Base-by-base conservation (phyloP, 1,284 basidiomycete genomes). In the Neotropicomus parvogracilis region DNA sequence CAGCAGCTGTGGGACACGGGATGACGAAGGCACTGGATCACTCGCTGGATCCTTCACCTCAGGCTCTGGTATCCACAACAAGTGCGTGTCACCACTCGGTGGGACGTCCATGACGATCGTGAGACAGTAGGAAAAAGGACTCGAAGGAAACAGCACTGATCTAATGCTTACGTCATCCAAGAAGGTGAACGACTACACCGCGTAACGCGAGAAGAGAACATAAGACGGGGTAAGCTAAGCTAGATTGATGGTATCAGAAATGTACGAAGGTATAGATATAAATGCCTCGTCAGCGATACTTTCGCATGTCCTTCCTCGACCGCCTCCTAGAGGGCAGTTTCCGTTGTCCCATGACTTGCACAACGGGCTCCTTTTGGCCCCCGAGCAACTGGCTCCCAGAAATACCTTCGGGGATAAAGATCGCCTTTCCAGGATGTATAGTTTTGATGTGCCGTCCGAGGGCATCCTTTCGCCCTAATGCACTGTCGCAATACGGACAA, bases 1-100 rank as follows among this genome's bases (percentile, higher is more conserved):
- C 24, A 77, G 65, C 16, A 77, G 44, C 29, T 68, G 57, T 6
- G 65, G 59, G 6, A 44, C 26, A 44, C 59, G 60, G 38, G 67
- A 67, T 14, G 64, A 59, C 8, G 59, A 55, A 19, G 66, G 51
- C 14, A 1, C 26, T 16, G 54, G 48, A n/a, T 61, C 56, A 17
- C 37, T 58, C 17, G 55, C 26, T 16, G 57, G 44, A 8, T 60
- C 50, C 37, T 7, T 43, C 5, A 48, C 6, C 28, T 67, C 66
- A 1, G 63, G 63, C 17, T 59, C 56, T 44, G 63, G 63, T 54
- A 65, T 68, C 65, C 66, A 65, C 39, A 65, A 65, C 39, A 65
- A 44, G 37, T 68, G 67, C 16, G 56, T 45, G 16, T 12, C 44
- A 27, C 50, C 37, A 27, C 31, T 33, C 13, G 40, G 28, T 19